phyloP scores from a whole-genome alignment of 148 eudicot species.

The Suaeda aralocaspica region DNA sequence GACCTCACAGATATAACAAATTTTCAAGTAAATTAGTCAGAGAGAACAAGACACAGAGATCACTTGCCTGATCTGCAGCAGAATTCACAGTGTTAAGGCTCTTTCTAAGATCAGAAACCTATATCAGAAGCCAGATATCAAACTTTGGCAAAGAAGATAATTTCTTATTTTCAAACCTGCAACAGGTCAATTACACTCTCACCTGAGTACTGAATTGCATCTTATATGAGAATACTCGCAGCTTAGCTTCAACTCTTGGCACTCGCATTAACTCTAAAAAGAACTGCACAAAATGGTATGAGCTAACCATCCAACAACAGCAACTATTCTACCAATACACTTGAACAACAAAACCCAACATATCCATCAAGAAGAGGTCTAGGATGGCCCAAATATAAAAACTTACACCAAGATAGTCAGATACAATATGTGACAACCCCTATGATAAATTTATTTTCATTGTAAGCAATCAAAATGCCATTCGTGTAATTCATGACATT shows the following conservation, averaged over 20 bases:
- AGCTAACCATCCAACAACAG: constrained; percentile 4
- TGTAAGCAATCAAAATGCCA: too few species aligned
- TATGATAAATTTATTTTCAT: too few species aligned
- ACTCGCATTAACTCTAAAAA: constrained; percentile 84
- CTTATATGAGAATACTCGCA: constrained; percentile 87
- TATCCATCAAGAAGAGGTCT: background rate
- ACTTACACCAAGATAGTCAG: background rate
- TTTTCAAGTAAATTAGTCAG: background rate
- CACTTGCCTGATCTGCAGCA: constrained; percentile 74
- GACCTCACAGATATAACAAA: background rate
- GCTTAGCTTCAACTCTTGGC: constrained; percentile 80
- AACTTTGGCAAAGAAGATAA: constrained; percentile 2
- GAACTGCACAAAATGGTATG: constrained; percentile 44
- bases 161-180: too few species aligned
- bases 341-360: background rate
- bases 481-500: too few species aligned
- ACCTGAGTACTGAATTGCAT: constrained; percentile 80
- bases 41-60: background rate
- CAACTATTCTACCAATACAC: background rate
- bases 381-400: background rate
- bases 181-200: constrained; percentile 17
- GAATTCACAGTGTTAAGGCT: constrained; percentile 60
- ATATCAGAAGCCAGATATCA: constrained; percentile 13
- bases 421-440: too few species aligned
- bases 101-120: constrained; percentile 78